Base-by-base conservation (phyloP, 2,329 filamentous ascomycete species). In the Phyllosticta capitalensis region DNA sequence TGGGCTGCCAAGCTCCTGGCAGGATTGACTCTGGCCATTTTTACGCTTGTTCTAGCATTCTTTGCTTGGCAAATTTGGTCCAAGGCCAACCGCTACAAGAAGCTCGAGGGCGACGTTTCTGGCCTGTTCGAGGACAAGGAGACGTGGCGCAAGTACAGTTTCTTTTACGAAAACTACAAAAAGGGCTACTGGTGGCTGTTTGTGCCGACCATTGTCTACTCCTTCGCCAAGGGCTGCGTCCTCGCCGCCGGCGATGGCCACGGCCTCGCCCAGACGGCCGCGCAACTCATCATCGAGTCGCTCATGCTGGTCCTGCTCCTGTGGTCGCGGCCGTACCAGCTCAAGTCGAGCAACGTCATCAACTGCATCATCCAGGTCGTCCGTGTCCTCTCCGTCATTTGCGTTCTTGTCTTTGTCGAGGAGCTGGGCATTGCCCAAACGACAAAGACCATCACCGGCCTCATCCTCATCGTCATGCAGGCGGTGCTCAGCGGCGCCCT, bases 121-220 rank as follows among this genome's bases (percentile, higher is more conserved):
- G 83, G 78, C 12, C 80, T 99, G 9, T 97, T 91, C 73, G 89
- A 96, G 62, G 82, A 97, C 75, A 95, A 94, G 78, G 83, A 88
- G 61, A 86, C 87, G 49, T 96, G 94, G 92, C 81, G 90, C 72
- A 95, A 94, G 78, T 99, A 99, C 81, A 94, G 89, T 68, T 81
- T 96, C 63, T 97, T 99, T 77, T 99, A 99, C 78, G 94, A 97
- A 68, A 87, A 87, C 66, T 97, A 96, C 80, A 91, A 90, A 77
- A 90, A 89, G 74, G 84, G 86, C 66, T 96, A 92, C 78, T 99
- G 94, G 94, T 97, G 92, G 92, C 76, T 96, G 22, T 97, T 99
- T 70, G 81, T 97, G 14, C 94, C 94, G 0, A 79, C 83, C 62
- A 96, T 97, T 68, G 62, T 91, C 64, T 97, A 97, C 79, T 88